Evolutionary conservation across 129 eudicot species (phyloP), one percentile per base, ranked within the genome.

Genomic region (Flaveria ramosissima): DNA sequence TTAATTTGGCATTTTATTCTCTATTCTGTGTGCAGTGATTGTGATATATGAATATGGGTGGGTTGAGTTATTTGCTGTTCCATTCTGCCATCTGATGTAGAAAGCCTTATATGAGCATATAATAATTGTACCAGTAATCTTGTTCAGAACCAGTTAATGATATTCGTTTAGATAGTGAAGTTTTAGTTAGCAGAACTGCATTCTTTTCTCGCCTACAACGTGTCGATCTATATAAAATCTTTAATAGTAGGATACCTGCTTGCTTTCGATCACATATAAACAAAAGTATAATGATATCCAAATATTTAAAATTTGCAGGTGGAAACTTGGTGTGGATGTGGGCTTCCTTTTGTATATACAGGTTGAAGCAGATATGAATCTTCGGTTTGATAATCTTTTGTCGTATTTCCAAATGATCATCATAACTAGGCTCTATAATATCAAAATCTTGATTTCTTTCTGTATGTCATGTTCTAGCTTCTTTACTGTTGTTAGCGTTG

Each of bases 291-390:
- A 66, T 36, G 41, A 36, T 72, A 66, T 72, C 68, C 24, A 2
- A 73, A 64, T 73, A 41, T 80, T 66, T 53, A 7, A 27, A 66
- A 65, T 73, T 43, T 80, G 84, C 79, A 73, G 84, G 79, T 73
- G 68, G 30, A 53, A 53, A 32, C 26, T 24, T 65, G 27, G 26
- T 42, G 69, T 72, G 74, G 83, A 65, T 52, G 74, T 53, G 74
- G 68, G 74, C 47, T 72, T 80, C 67, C 8, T 64, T 80, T 80
- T 72, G 24, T 80, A 16, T 80, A 74, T 80, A 80, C 78, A 80
- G 79, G 57, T 72, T 72, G 70, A 68, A 46, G 79, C 56, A 70
- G 70, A 79, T 72, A 79, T 47, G 60, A 73, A 72, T 42, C 68
- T 73, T 73, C 42, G 21, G 59, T 73, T 66, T 51, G 74, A 46